Evolutionary conservation across 306 rosid genomes (phyloP).

Genomic region (Castanea sativa): DNA sequence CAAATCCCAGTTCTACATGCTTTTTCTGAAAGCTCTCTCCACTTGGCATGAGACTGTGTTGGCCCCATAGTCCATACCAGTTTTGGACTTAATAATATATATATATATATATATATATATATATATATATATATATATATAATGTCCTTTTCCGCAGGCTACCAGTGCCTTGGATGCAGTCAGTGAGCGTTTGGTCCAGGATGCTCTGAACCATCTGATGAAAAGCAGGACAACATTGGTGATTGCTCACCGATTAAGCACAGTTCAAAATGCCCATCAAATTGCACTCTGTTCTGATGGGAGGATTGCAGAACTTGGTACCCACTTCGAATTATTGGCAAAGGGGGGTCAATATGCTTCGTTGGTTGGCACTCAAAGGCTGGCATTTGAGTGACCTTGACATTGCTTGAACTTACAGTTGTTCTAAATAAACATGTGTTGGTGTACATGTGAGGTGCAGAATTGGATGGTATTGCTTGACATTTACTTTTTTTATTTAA

Average conservation of each 20-base stretch:
- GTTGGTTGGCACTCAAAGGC: slow-evolving; percentile 82
- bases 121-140: not conserved
- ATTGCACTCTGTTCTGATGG: slow-evolving; percentile 79
- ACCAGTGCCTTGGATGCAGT: slow-evolving; percentile 89
- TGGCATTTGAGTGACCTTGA: slow-evolving; percentile 71
- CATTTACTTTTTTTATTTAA: not conserved
- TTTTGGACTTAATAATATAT: not conserved
- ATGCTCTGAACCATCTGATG: slow-evolving; percentile 77
- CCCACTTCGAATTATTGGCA: slow-evolving; percentile 70
- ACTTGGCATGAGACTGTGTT: not conserved
- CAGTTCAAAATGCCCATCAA: slow-evolving; percentile 87
- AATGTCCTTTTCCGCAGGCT: slow-evolving; percentile 53
- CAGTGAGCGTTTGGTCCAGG: slow-evolving; percentile 89
- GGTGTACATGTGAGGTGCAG: slow-evolving; percentile 1
- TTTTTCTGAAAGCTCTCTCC: not conserved
- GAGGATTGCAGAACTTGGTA: slow-evolving; percentile 69
- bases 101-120: too few species aligned
- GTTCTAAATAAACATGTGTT: slow-evolving; percentile 1
- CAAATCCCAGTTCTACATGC: not conserved
- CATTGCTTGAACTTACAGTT: slow-evolving; percentile 5
- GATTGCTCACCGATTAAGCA: slow-evolving; percentile 88
- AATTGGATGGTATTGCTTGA: slow-evolving; percentile 11
- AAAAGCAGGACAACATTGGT: slow-evolving; percentile 88
- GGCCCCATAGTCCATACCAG: not conserved
- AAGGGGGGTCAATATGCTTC: slow-evolving; percentile 84